Evolutionary conservation across 352 stramenopile genomes (phyloP).

Genomic region (Globisporangium uncinulatum): DNA sequence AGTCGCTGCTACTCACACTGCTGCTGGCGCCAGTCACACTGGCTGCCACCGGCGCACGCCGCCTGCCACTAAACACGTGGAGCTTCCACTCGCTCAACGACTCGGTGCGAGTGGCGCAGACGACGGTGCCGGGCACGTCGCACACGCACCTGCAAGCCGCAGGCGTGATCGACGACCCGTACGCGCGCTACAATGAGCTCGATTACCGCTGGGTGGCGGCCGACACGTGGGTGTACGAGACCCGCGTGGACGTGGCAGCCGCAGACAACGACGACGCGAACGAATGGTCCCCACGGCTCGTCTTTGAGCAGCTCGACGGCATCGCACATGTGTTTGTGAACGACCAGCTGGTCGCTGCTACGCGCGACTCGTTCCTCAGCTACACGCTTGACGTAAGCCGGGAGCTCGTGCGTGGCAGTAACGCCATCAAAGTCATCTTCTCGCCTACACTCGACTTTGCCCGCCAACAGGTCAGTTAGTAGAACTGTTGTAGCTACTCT

Average conservation of each 20-base stretch:
- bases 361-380: slow-evolving; percentile 60
- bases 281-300: slow-evolving; percentile 13
- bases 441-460: slow-evolving; percentile 48
- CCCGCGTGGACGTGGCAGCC: slow-evolving; percentile 23
- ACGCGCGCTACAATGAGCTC: slow-evolving; percentile 70
- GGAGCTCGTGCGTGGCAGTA: slow-evolving; percentile 18
- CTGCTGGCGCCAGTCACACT: slow-evolving; percentile 1
- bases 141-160: slow-evolving; percentile 66
- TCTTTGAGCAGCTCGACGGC: slow-evolving; percentile 71
- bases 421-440: slow-evolving; percentile 60
- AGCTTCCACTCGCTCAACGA: slow-evolving; percentile 47
- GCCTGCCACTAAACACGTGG: slow-evolving; percentile 39
- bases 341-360: slow-evolving; percentile 34
- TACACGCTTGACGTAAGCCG: slow-evolving; percentile 38
- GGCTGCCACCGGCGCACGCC: slow-evolving; percentile 3
- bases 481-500: too few relatives aligned
- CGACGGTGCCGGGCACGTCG: slow-evolving; percentile 54
- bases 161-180: slow-evolving; percentile 57
- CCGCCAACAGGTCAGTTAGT: slow-evolving; percentile 21
- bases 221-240: slow-evolving; percentile 77
- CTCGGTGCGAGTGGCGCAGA: slow-evolving; percentile 47
- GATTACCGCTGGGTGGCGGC: slow-evolving; percentile 56
- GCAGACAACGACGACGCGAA: slow-evolving; percentile 1
- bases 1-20: background rate
- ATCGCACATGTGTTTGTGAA: slow-evolving; percentile 68